Percentiles rank a stretch among this genome's conserved stretches.
These are phyloP conservation scores for Macadamia integrifolia DNA, from an alignment of 164 flowering plant species.

Conservation along the genomic window DNA sequence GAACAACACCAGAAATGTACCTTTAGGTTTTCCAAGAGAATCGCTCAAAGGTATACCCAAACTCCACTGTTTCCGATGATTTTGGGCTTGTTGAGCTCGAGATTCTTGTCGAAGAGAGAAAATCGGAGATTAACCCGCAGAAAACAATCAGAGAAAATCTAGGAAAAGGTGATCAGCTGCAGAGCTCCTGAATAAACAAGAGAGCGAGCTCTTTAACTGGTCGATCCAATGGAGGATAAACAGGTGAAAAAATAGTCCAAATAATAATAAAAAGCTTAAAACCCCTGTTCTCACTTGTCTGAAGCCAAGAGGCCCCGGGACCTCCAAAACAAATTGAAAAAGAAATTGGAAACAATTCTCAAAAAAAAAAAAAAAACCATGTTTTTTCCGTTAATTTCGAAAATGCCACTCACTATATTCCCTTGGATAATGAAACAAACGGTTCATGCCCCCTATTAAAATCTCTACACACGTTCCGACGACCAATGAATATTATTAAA, in stretches of 20 bases:
- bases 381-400: background rate
- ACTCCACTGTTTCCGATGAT: conserved; percentile 15
- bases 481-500: background rate
- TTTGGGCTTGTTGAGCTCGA: conserved; percentile 12
- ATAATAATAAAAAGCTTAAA: background rate
- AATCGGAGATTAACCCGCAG: conserved; percentile 11
- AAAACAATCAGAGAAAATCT: conserved; percentile 16
- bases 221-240: conserved; percentile 10
- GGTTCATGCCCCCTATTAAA: no score
- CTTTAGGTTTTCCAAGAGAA: background rate
- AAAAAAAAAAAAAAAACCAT: background rate
- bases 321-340: background rate
- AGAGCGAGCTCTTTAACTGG: conserved; percentile 9
- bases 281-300: background rate
- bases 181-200: conserved; percentile 20
- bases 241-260: background rate
- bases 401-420: background rate
- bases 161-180: conserved; percentile 25
- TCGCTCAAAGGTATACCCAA: conserved; percentile 6
- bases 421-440: no score
- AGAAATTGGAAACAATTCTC: background rate
- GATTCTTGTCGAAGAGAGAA: conserved; percentile 7
- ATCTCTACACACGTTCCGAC: background rate
- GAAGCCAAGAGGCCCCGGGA: background rate
- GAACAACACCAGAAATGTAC: background rate